Evolutionary conservation across 768 basidiomycete species (phyloP), one percentile per base, ranked within the genome.

Genomic region (Mycena galericulata): DNA sequence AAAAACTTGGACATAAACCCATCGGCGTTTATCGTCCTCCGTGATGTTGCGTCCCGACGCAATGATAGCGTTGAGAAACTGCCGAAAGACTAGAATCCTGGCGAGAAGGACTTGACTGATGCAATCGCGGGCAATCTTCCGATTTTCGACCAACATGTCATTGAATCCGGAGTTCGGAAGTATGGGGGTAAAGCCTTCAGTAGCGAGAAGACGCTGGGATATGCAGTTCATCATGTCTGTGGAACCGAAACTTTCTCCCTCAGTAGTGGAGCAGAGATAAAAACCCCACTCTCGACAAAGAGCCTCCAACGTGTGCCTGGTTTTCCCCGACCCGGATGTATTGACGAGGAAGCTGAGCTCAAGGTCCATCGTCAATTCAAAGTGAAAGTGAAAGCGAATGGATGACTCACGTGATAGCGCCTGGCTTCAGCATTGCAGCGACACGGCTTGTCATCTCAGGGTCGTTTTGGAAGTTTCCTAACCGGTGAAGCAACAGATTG

Each of bases 221-320:
- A 53, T 53, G 30, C 50, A 53, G 50, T 53, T 8, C 50, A 53
- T 53, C 20, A 53, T 4, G 20, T 53, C 50, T 18, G 15, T 14
- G 0, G 50, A 53, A 18, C 50, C 50, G 10, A 53, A 5, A 12
- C 1, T 8, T 29, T 53, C 50, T 10, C 45, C 49, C 4, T 32
- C 20, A 1, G 20, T 29, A 24, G 41, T 51, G 27, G 55, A 49
- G 26, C 63, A 38, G 50, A 73, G 61, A 53, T 72, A 72, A 30
- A 72, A 70, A 20, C 72, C 72, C 72, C 72, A 70, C 14, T 62
- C 27, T 7, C 27, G 38, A 47, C 69, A 70, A 34, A 73, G 62
- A 26, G 49, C 72, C 30, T 72, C 72, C 17, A 72, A 32, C 20
- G 66, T 26, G 30, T 62, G 58, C n/a, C 71, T 43, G n/a, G 71